Percentiles rank a stretch among this genome's conserved stretches.
These are phyloP conservation scores for Candida pseudofarinosa DNA, from an alignment of 805 yeast species.

Conservation along the genomic window DNA sequence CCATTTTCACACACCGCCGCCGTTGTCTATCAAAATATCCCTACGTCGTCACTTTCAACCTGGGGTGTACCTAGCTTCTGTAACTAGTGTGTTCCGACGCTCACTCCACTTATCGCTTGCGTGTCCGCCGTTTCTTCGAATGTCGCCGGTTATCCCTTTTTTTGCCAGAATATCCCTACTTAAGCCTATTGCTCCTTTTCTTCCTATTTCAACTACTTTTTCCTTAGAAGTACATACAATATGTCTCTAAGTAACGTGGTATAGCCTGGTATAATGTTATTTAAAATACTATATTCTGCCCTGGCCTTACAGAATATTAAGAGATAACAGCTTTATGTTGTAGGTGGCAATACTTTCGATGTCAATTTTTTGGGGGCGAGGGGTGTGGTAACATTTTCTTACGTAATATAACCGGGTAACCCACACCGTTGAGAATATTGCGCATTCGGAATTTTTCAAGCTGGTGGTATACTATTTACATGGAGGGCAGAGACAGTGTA, in stretches of 20 bases:
- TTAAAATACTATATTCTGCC: neutral
- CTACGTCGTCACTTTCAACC: neutral
- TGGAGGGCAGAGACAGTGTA: no score
- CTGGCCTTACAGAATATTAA: neutral
- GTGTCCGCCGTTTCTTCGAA: neutral
- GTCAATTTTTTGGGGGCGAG: neutral
- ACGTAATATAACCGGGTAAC: neutral
- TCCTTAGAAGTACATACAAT: neutral
- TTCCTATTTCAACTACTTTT: neutral
- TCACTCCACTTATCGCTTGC: neutral
- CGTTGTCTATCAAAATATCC: neutral
- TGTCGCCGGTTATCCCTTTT: neutral
- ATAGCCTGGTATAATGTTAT: neutral
- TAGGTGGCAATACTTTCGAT: neutral
- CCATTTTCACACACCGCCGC: constrained; percentile 17
- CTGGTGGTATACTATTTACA: neutral
- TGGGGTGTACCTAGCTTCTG: neutral
- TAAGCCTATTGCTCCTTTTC: neutral
- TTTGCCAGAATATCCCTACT: neutral
- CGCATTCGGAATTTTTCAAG: neutral
- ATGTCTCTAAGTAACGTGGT: neutral
- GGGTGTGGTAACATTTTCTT: neutral
- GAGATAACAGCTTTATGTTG: neutral
- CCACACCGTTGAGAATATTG: neutral
- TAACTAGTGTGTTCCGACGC: neutral